Evolutionary conservation across 1,139 yeast species (phyloP), one percentile per base, ranked within the genome.

Genomic region (Ashbya aceris): DNA sequence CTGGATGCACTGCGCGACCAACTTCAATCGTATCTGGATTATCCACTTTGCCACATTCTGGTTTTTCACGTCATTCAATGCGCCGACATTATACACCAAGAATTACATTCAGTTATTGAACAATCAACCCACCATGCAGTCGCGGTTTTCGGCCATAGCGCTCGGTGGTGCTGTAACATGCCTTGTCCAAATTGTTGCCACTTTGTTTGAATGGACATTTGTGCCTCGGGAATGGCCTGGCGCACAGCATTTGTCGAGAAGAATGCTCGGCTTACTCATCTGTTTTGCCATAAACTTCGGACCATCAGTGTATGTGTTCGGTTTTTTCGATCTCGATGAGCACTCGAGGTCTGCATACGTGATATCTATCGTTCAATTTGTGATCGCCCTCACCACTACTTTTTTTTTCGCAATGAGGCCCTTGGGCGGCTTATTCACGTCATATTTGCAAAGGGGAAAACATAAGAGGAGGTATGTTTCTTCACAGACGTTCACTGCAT

Each of bases 11-110:
- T 66, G 80, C 38, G 64, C 81, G 1, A 79, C 86, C 2, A 84
- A 85, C 56, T 85, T 84, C 60, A 83, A 79, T 58, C 67, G 95
- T 45, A 77, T 85, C 29, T 85, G 95, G 95, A 77, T 83, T 31
- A 77, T 85, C 40, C 95, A 86, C 56, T 61, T 79, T 6, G 70
- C 85, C 0, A 70, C 81, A 44, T 86, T 79, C 61, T 85, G 95
- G 95, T 83, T 77, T 55, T 84, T 79, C 54, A 83, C 93, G 0
- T 69, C 81, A 34, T 80, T 80, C 58, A 84, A 85, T 58, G 73
- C 94, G 0, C 87, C 94, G 0, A 70, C 87, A 0, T 64, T 86
- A 14, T 86, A 83, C 60, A 84, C 95, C 1, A 66, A 65, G 39
- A 62, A 76, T 44, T 84, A 81, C 55, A 58, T 64, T 39, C 82